Evolutionary conservation across 1,284 basidiomycete species (phyloP), one percentile per base, ranked within the genome.

Genomic region (Bondarzewia mesenterica): DNA sequence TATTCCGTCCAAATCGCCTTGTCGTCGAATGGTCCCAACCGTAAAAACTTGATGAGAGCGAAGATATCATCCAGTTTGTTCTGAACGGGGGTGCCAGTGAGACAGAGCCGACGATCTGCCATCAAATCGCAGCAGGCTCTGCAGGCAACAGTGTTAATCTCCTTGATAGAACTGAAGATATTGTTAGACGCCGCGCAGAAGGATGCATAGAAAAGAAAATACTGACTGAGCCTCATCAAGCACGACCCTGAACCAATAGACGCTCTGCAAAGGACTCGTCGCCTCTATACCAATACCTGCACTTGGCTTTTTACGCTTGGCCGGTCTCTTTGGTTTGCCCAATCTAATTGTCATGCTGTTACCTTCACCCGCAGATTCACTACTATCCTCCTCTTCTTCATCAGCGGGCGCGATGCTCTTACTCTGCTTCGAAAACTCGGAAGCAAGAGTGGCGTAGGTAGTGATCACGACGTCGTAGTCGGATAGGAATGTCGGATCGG

Each of bases 51-150:
- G 74, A 99, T 84, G 49, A 99, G 74, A 1, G 96, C 93, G 66
- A 87, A 99, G 42, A 99, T 86, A 61, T 99, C 96, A 67, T 99
- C 95, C 50, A 99, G 80, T 63, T 94, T 94, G 75, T 99, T 99
- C 70, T 99, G 96, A 39, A 99, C 92, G 0, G 96, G 96, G 6
- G 96, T 99, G 52, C 96, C 96, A 7, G 95, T 97, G 36, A 99
- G 74, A 61, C 92, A 96, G 40, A 98, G 73, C 18, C 96, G 83
- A 47, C 96, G 85, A 61, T 97, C 90, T 2, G 95, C 93, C 63
- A 89, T 80, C 41, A 99, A 78, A 61, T 96, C 93, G 68, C 96
- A 99, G 8, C 87, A 93, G 3, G 96, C 95, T 52, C 90, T 84
- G 57, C 93, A 93, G 46, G 89, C 94, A 47, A 97, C 91, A 0